These are phyloP conservation scores for Neopestalotiopsis rosae DNA, from an alignment of 2,329 filamentous ascomycete species.

Conservation along the genomic window DNA sequence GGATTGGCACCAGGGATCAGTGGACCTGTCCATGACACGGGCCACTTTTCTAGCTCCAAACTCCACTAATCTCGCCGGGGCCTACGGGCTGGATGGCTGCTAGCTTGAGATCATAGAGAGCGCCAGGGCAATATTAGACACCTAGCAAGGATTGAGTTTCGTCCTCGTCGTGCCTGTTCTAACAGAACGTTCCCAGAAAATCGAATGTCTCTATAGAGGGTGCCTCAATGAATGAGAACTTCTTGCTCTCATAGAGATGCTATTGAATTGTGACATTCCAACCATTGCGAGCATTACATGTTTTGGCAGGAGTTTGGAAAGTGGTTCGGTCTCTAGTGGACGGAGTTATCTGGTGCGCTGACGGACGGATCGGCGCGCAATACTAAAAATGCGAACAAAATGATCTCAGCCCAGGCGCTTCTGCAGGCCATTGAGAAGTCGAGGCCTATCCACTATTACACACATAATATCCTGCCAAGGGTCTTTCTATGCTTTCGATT, in stretches of 20 bases:
- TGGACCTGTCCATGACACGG: neutral
- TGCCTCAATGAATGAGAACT: no score
- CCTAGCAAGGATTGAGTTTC: neutral
- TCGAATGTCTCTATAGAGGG: no score
- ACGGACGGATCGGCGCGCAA: neutral
- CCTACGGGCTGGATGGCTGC: neutral
- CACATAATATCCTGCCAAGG: neutral
- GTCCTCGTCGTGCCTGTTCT: no score
- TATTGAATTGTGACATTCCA: no score
- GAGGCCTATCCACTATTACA: neutral
- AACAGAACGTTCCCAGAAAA: no score
- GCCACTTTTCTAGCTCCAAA: neutral
- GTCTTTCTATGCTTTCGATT: neutral
- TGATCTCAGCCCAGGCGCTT: conserved; percentile 2
- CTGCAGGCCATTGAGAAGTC: neutral
- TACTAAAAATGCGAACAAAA: neutral
- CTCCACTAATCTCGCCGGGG: neutral
- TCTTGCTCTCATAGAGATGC: no score
- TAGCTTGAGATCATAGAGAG: neutral
- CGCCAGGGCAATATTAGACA: neutral
- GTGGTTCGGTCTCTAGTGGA: no score
- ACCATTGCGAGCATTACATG: no score
- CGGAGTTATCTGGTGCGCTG: neutral
- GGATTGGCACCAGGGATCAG: conserved; percentile 1
- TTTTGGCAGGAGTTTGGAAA: no score